Evolutionary conservation across 228 moss, liverwort and hornwort genomes (phyloP).

Genomic region (Sphagnum magellanicum): DNA sequence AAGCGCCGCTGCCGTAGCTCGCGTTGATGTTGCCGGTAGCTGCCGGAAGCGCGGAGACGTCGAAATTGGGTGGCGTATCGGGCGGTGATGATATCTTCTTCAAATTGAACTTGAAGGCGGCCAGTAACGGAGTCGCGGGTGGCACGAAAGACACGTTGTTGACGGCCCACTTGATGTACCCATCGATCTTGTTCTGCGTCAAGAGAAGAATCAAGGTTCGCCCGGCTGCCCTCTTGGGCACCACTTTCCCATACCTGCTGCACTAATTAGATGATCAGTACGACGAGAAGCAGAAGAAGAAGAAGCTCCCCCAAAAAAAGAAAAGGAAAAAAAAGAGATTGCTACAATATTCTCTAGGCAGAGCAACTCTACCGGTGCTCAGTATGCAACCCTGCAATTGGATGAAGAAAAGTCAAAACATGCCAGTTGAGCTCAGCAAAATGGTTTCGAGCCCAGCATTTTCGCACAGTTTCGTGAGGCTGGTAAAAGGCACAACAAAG

Average conservation of each 20-base stretch:
- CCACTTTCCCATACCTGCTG: background rate
- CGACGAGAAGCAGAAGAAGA: no score
- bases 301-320: no score
- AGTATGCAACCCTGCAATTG: no score
- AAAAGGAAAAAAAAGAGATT: no score
- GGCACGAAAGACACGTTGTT: constrained; percentile 40
- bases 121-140: constrained; percentile 20
- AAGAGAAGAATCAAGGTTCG: constrained; percentile 28
- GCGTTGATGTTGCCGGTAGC: background rate
- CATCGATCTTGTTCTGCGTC: constrained; percentile 37
- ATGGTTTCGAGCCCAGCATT: no score
- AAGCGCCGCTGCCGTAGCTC: constrained; percentile 21
- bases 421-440: no score
- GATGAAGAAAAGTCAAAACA: no score
- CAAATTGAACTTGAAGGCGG: constrained; percentile 33
- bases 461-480: no score
- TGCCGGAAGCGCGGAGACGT: constrained; percentile 13
- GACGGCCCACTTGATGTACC: constrained; percentile 27
- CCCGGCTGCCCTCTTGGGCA: constrained; percentile 8
- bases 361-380: no score
- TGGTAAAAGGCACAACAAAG: no score
- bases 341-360: no score
- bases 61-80: background rate
- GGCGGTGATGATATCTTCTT: constrained; percentile 12
- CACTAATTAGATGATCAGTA: no score